These are phyloP conservation scores for Leccinum huronense DNA, from an alignment of 1,284 basidiomycete genomes.

Conservation along the genomic window DNA sequence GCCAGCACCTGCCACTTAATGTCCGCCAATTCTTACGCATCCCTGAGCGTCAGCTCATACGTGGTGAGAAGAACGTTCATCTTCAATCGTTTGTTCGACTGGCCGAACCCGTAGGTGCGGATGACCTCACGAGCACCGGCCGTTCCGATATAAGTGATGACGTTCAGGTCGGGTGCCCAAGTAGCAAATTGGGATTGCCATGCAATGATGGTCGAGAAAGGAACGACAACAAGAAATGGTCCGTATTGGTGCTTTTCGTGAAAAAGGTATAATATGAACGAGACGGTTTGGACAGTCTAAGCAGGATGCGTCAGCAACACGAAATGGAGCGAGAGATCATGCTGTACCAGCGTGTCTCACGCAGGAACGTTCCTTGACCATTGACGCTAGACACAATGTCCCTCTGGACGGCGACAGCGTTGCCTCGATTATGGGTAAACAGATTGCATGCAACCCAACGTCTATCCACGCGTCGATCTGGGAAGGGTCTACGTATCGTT, in stretches of 20 bases:
- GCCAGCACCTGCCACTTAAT: constrained; percentile 98
- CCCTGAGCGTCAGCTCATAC: constrained; percentile 94
- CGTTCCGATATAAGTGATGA: constrained; percentile 95
- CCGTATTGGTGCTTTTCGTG: constrained; percentile 94
- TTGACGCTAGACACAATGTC: constrained; percentile 44
- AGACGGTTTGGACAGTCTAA: constrained; percentile 93
- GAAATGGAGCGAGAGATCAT: constrained; percentile 3
- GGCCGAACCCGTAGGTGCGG: constrained; percentile 89
- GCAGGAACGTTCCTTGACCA: constrained; percentile 45
- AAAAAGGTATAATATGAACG: constrained; percentile 95
- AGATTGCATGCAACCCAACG: constrained; percentile 59
- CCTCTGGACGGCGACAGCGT: constrained; percentile 37
- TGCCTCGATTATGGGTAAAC: constrained; percentile 54
- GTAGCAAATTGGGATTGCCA: constrained; percentile 96
- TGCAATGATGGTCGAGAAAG: constrained; percentile 95
- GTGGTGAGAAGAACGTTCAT: constrained; percentile 98
- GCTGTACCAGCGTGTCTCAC: constrained; percentile 52
- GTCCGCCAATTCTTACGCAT: constrained; percentile 83
- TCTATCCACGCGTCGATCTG: constrained; percentile 57
- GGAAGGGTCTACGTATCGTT: constrained; percentile 30
- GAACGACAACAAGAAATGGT: constrained; percentile 97
- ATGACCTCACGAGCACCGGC: constrained; percentile 88
- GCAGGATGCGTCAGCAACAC: constrained; percentile 16
- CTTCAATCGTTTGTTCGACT: constrained; percentile 83
- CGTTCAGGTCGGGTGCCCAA: constrained; percentile 97